Evolutionary conservation across 192 early-diverging fungal species (phyloP).

Genomic region (Backusella australiensis): DNA sequence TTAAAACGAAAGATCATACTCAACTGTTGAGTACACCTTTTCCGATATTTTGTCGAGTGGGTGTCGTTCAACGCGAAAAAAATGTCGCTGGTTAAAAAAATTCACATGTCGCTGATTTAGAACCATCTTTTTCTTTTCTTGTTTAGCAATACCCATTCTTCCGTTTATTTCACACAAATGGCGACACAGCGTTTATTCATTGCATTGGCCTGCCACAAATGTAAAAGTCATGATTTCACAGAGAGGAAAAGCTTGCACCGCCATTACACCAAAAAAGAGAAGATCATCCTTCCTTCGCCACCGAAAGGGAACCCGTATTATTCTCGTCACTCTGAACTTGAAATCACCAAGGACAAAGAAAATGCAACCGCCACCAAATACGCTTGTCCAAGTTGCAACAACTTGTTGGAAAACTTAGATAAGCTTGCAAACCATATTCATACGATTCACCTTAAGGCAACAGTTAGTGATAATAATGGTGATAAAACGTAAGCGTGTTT

Average conservation of each 20-base stretch:
- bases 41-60: too few relatives aligned
- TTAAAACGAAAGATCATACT: too few relatives aligned
- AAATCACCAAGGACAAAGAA: background rate
- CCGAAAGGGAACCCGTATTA: background rate
- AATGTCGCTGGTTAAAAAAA: too few relatives aligned
- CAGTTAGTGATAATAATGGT: background rate
- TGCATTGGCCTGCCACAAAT: background rate
- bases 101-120: too few relatives aligned
- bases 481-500: background rate
- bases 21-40: too few relatives aligned
- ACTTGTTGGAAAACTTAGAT: background rate
- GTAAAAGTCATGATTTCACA: background rate
- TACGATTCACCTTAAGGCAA: background rate
- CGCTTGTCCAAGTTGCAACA: background rate
- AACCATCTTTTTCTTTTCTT: background rate
- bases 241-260: background rate
- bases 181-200: background rate
- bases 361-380: background rate
- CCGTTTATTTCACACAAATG: background rate
- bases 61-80: too few relatives aligned
- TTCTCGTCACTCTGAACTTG: background rate
- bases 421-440: background rate
- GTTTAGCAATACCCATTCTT: background rate
- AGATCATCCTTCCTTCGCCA: background rate
- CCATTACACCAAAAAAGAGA: background rate